Evolutionary conservation across 1,139 yeast genomes (phyloP).

Genomic region (Blastobotrys aristatus): DNA sequence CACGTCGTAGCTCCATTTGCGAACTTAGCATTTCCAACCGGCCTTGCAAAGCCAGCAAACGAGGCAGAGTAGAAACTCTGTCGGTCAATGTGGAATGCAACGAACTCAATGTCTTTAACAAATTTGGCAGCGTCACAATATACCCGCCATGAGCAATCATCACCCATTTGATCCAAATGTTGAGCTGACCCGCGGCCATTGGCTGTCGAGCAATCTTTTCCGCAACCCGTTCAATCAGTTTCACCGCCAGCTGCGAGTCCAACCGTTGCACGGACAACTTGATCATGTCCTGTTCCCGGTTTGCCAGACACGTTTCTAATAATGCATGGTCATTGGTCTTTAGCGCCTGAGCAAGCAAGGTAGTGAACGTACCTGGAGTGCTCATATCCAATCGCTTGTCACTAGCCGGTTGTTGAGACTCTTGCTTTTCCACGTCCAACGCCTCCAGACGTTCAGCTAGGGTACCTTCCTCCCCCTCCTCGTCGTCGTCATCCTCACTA

Average conservation of each 20-base stretch:
- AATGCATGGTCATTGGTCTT: conserved; percentile 38
- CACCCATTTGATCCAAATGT: conserved; percentile 91
- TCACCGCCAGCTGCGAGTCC: conserved; percentile 67
- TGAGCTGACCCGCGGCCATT: conserved; percentile 66
- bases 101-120: conserved; percentile 62
- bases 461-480: conserved; percentile 34
- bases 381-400: conserved; percentile 18
- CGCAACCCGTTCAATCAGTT: conserved; percentile 73
- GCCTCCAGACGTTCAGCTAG: conserved; percentile 41
- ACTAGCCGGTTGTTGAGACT: conserved; percentile 11
- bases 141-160: conserved; percentile 87
- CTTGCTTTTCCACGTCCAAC: conserved; percentile 33
- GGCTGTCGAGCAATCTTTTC: conserved; percentile 72
- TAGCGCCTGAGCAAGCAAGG: conserved; percentile 39
- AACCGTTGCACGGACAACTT: conserved; percentile 66
- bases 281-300: conserved; percentile 67
- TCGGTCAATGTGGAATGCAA: conserved; percentile 71
- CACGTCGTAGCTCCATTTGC: conserved; percentile 63
- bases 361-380: conserved; percentile 32
- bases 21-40: conserved; percentile 67
- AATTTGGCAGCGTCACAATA: conserved; percentile 63
- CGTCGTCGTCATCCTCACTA: conserved; percentile 30
- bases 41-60: conserved; percentile 78
- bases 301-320: conserved; percentile 64
- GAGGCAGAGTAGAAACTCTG: conserved; percentile 71